These are phyloP conservation scores for Chrysophaeum taylorii DNA, from an alignment of 352 stramenopile genomes.

Conservation along the genomic window DNA sequence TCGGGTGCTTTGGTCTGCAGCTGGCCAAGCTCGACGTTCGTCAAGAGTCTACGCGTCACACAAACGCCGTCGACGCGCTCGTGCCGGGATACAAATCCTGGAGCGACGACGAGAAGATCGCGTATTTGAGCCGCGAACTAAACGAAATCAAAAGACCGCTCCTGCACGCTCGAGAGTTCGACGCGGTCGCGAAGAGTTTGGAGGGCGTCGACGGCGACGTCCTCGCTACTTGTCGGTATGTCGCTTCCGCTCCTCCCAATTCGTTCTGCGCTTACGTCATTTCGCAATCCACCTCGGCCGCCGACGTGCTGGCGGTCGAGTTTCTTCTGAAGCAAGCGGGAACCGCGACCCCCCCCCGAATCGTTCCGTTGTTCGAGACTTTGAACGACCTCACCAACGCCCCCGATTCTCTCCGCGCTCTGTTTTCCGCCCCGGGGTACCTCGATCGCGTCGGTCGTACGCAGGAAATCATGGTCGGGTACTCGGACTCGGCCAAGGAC, in stretches of 20 bases:
- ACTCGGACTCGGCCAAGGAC: constrained; percentile 67
- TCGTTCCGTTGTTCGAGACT: constrained; percentile 73
- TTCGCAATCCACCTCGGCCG: constrained; percentile 57
- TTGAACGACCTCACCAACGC: constrained; percentile 60
- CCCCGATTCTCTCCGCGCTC: constrained; percentile 34
- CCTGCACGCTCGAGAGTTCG: constrained; percentile 40
- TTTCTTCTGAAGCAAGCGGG: constrained; percentile 60
- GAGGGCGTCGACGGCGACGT: constrained; percentile 18
- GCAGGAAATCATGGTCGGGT: constrained; percentile 66
- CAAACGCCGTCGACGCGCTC: constrained; percentile 53
- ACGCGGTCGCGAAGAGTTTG: constrained; percentile 28
- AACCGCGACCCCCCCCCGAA: constrained; percentile 58
- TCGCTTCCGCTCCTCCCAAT: constrained; percentile 42
- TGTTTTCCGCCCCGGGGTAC: constrained; percentile 43
- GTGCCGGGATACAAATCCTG: constrained; percentile 60
- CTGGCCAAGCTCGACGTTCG: constrained; percentile 65
- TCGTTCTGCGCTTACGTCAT: constrained; percentile 70
- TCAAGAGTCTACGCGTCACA: constrained; percentile 53
- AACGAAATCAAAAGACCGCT: constrained; percentile 50
- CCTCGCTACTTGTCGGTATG: constrained; percentile 32
- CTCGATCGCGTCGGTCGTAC: constrained; percentile 49
- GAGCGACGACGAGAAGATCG: constrained; percentile 53
- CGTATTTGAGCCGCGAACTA: constrained; percentile 56
- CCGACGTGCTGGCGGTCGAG: constrained; percentile 66
- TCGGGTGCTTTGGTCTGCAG: constrained; percentile 57